Base-by-base conservation (phyloP, 495 filamentous ascomycete genomes). In the Penicillium malachiteum region DNA sequence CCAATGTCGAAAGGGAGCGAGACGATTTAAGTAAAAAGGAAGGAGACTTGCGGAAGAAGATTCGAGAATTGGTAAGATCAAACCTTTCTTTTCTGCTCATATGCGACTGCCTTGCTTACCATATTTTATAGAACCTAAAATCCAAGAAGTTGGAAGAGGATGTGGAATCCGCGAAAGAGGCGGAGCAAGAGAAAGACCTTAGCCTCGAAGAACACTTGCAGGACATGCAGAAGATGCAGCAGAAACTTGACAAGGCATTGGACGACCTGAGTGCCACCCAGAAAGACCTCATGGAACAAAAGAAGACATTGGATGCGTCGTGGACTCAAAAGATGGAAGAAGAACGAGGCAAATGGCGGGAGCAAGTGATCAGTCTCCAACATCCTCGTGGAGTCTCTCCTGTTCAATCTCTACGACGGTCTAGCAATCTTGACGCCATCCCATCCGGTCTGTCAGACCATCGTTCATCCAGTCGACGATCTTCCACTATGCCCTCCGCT, bases 1-100 rank as follows among this genome's bases (percentile, higher is more conserved):
- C 84, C 1, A 85, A 75, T 50, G 75, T 96, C 9, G 94, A 99
- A 66, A 91, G 86, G 64, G 95, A 99, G 63, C 77, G 92, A 42
- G 93, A 97, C 63, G 93, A 97, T 56, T 76, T 87, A 26, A 72
- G 83, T n/a, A 85, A 86, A 57, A 86, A 88, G 55, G 95, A 99
- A 73, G 84, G 79, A 4, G 95, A 97, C 16, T 78, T 92, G 62
- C 77, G 95, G 54, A 84, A 84, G 60, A 96, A 94, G 74, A 87
- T 91, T 50, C 82, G 95, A 45, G 94, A 97, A 65, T 76, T 84
- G 60, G 90, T 95, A 79, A 71, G 86, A 71, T 35, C 5, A 32
- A 21, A 35, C 10, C 0, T 50, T 14, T 46, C 35, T 17, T 47
- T 32, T n/a, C 42, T 21, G 3, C 9, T 7, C 9, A 50, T 33